Base-by-base conservation (phyloP, 352 stramenopile species). In the Pythium chondricola region DNA sequence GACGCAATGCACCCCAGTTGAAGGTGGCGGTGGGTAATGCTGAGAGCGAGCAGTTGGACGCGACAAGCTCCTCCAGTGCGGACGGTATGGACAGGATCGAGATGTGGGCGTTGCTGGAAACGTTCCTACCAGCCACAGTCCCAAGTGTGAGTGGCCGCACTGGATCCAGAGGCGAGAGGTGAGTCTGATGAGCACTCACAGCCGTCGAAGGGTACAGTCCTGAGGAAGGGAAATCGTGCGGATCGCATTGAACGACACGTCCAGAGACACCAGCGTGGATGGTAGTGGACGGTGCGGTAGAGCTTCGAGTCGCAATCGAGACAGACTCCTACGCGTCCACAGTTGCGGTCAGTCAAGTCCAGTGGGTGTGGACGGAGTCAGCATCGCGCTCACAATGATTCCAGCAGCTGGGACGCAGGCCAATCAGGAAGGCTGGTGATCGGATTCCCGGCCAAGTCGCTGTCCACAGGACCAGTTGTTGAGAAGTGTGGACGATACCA, bases 1-100 rank as follows among this genome's bases (percentile, higher is more conserved):
- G 24, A 18, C 16, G 30, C 18, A 51, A 22, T 4, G 18, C 22
- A 2, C 17, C 33, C 43, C 30, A 51, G 29, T 41, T 51, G 30
- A 40, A 32, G 17, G 18, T 20, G 8, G 29, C 7, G 29, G 29
- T 13, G 18, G 43, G 32, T 3, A 48, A 20, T 8, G 42, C 37
- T 14, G 43, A 10, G 29, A 51, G 22, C 18, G 43, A 51, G 31
- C 43, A 51, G 22, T 51, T 51, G 5, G 46, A 25, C 4, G 37
- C 46, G 24, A 30, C 8, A 13, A 27, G 22, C 16, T 37, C 16
- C n/a, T 29, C 35, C 2, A 53, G 37, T n/a, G 17, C 22, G 17
- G 33, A 9, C n/a, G 46, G 46, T 8, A 53, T 33, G 33, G 46
- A 44, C 13, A 25, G 14, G 20, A 53, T 9, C 1, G 9, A 16